Percentiles rank a stretch among this genome's conserved stretches.
These are phyloP conservation scores for Aspergillus clavatus DNA, from an alignment of 2,329 filamentous ascomycete genomes.

Conservation along the genomic window DNA sequence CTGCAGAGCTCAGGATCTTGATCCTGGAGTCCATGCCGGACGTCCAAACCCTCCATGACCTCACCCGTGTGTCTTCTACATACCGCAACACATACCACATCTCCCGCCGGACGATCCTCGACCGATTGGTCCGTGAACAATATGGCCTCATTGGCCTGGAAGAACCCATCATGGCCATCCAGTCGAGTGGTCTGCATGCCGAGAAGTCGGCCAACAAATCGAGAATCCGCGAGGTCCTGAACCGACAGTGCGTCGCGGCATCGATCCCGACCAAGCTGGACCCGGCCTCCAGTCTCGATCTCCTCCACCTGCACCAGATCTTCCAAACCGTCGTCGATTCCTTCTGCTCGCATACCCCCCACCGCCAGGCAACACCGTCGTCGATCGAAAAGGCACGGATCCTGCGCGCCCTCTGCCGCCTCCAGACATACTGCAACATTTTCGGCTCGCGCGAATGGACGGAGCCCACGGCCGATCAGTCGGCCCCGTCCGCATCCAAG, in stretches of 20 bases:
- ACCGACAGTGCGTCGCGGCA: conserved; percentile 7
- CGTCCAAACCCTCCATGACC: conserved; percentile 7
- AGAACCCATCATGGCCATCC: conserved; percentile 11
- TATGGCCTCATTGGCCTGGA: conserved; percentile 10
- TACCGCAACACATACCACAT: conserved; percentile 11
- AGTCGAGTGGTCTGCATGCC: conserved; percentile 12
- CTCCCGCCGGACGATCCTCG: conserved; percentile 7
- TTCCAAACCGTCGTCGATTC: conserved; percentile 4
- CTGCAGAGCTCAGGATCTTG: conserved; percentile 12
- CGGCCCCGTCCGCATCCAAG: neutral
- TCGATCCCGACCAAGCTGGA: neutral
- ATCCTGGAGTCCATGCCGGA: conserved; percentile 11
- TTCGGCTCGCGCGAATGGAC: conserved; percentile 13
- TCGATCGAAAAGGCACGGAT: conserved; percentile 8
- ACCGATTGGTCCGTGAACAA: conserved; percentile 6
- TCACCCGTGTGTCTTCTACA: conserved; percentile 8
- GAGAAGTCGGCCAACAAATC: conserved; percentile 7
- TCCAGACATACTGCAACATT: conserved; percentile 16
- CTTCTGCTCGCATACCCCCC: conserved; percentile 3
- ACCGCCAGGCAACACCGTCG: conserved; percentile 1
- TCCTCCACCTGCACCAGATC: conserved; percentile 8
- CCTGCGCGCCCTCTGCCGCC: conserved; percentile 12
- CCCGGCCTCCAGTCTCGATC: conserved; percentile 3
- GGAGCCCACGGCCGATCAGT: neutral
- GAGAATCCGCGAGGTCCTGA: conserved; percentile 10